phyloP scores from a whole-genome alignment of 2,329 filamentous ascomycete species.

The Penicillium sp. region DNA sequence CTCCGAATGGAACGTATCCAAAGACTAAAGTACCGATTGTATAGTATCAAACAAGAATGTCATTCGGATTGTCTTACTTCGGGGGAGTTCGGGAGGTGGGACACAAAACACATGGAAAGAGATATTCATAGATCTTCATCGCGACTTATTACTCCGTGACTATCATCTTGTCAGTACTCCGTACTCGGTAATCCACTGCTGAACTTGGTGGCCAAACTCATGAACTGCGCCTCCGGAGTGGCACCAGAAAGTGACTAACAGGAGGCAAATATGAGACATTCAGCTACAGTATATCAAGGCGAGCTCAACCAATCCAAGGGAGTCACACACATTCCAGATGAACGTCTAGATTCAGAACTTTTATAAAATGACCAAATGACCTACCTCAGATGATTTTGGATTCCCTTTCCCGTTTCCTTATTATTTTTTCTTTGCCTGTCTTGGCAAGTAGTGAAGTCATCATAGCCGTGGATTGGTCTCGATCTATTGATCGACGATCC shows the following conservation, averaged over 20 bases:
- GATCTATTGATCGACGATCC: constrained; percentile 8
- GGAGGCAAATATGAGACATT: constrained; percentile 6
- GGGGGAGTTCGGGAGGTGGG: not conserved
- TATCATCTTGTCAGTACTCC: not conserved
- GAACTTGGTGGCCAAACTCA: not conserved
- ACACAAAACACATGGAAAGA: constrained; percentile 4
- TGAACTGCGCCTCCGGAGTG: constrained; percentile 3
- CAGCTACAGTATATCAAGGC: not conserved
- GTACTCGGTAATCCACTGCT: not conserved
- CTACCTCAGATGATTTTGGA: not conserved
- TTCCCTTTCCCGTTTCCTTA: not conserved
- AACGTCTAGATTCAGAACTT: not conserved
- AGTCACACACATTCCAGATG: not conserved
- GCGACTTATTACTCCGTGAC: not conserved
- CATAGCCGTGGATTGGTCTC: constrained; percentile 8
- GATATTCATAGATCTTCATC: not conserved
- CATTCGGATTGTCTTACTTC: constrained; percentile 5
- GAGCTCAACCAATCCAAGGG: not conserved
- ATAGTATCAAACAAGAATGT: not conserved
- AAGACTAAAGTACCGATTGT: not conserved
- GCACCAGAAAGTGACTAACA: not conserved
- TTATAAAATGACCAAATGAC: not conserved
- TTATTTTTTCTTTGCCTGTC: not conserved
- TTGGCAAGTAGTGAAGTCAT: constrained; percentile 9
- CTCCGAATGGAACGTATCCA: constrained; percentile 1